Base-by-base conservation (phyloP, 73 alveolate species). In the Paramecium sonneborni region DNA sequence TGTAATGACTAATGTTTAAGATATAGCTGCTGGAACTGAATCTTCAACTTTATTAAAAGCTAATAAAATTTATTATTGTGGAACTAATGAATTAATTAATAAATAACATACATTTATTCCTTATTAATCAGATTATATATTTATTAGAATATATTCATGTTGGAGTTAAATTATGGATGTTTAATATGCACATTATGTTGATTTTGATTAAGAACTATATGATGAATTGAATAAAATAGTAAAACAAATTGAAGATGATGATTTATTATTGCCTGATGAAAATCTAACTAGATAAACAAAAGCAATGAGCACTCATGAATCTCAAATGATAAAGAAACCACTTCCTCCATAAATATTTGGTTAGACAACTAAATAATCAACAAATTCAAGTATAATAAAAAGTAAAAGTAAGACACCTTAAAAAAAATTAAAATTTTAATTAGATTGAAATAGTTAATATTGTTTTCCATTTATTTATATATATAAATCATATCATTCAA, bases 21-120 rank as follows among this genome's bases (percentile, higher is more conserved):
- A 62, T 30, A 62, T 62, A 30, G 84, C 84, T 30, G 84, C 84
- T 62, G 84, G 84, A 26, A 12, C 39, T 0, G 46, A 62, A 62
- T 62, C 84, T 30, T 62, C 84, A 8, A 30, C 44, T 30, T 32
- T 62, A 62, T 12, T 62, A 10, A 62, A 62, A 62, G 43, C 15
- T 30, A 62, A 62, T 12, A 26, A 28, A 62, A 62, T 62, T 30
- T 62, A 62, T 12, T 14, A 62, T 62, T 62, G 84, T 20, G 37
- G 74, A 82, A 72, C 94, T 24, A 26, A 46, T 57, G 68, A 88
- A 88, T 20, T 44, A 85, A 43, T 88, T 79, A 30, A 24, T 21
- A 30, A 74, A 21, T 79, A 39, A 79, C 32, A 18, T 79, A 38
- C 28, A 30, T 79, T 39, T 24, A 15, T 10, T 24, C 55, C 39